Percentiles rank a stretch among this genome's conserved stretches.
These are phyloP conservation scores for Debaryomyces tyrocola DNA, from an alignment of 805 yeast species.

Conservation along the genomic window DNA sequence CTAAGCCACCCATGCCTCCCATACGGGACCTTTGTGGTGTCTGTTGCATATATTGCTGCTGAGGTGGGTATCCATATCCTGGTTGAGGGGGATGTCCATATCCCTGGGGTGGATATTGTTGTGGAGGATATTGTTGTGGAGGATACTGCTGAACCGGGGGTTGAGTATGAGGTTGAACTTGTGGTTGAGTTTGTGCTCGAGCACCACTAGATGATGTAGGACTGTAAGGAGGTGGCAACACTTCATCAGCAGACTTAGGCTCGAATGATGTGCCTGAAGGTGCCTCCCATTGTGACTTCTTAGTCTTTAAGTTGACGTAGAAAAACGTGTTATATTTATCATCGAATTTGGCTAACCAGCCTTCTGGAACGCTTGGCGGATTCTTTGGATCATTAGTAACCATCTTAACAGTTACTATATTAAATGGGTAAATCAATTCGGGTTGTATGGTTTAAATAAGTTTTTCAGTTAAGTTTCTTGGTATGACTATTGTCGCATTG, in stretches of 20 bases:
- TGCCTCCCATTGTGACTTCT: conserved; percentile 88
- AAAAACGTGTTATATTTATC: conserved; percentile 72
- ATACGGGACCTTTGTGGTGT: not conserved
- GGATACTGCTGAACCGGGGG: conserved; percentile 12
- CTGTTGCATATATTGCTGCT: conserved; percentile 1
- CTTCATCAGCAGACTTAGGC: conserved; percentile 9
- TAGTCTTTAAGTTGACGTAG: conserved; percentile 71
- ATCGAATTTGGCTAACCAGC: conserved; percentile 77
- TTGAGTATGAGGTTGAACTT: conserved; percentile 4
- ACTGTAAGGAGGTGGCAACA: conserved; percentile 44
- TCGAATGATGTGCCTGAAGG: conserved; percentile 53
- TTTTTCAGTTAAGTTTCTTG: too few species aligned
- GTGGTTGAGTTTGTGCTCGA: not conserved
- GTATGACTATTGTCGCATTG: too few species aligned
- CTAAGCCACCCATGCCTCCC: conserved; percentile 42
- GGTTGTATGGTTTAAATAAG: too few species aligned
- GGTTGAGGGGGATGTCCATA: conserved; percentile 33
- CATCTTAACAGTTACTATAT: not conserved
- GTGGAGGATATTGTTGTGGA: conserved; percentile 11
- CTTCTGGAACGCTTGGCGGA: conserved; percentile 58
- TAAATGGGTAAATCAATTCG: too few species aligned
- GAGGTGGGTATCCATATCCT: conserved; percentile 10
- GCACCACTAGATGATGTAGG: conserved; percentile 9
- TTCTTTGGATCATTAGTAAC: conserved; percentile 21
- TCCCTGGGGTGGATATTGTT: conserved; percentile 26